Evolutionary conservation across 2,329 filamentous ascomycete genomes (phyloP).

Genomic region (Stagonosporopsis chrysanthemi): DNA sequence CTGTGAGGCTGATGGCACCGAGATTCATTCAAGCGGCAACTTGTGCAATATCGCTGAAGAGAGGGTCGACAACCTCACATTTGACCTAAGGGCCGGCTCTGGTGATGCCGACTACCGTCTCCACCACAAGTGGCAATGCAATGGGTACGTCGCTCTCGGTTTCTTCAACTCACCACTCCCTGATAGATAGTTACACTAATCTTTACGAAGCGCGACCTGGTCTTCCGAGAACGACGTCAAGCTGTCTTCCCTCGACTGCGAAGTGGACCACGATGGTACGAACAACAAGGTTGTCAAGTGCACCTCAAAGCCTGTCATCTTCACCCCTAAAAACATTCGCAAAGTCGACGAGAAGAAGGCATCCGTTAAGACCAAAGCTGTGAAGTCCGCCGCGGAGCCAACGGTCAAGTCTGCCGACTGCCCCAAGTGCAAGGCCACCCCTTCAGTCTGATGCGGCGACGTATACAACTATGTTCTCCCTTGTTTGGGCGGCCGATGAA

Average conservation of each 20-base stretch:
- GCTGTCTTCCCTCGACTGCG: conserved; percentile 23
- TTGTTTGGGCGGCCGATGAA: too few relatives aligned
- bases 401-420: not conserved
- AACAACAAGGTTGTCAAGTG: conserved; percentile 18
- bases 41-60: conserved; percentile 30
- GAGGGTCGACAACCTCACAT: conserved; percentile 26
- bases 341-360: conserved; percentile 18
- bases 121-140: conserved; percentile 39
- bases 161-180: not conserved
- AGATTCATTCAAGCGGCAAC: conserved; percentile 28
- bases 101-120: conserved; percentile 35
- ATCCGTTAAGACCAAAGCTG: not conserved
- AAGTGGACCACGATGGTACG: not conserved
- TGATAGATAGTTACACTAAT: not conserved
- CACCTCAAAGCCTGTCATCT: conserved; percentile 13
- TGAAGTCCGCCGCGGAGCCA: not conserved
- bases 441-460: not conserved
- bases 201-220: conserved; percentile 25
- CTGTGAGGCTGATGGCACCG: conserved; percentile 27
- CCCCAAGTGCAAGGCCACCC: not conserved
- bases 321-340: conserved; percentile 33
- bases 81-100: conserved; percentile 31
- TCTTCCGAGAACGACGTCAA: conserved; percentile 28
- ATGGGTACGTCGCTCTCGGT: conserved; percentile 29
- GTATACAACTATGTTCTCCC: too few relatives aligned